A percentile compares a stretch with the other conserved stretches of the same genome.
phyloP scores from a whole-genome alignment of 768 basidiomycete genomes.

The Kwoniella heveanensis region DNA sequence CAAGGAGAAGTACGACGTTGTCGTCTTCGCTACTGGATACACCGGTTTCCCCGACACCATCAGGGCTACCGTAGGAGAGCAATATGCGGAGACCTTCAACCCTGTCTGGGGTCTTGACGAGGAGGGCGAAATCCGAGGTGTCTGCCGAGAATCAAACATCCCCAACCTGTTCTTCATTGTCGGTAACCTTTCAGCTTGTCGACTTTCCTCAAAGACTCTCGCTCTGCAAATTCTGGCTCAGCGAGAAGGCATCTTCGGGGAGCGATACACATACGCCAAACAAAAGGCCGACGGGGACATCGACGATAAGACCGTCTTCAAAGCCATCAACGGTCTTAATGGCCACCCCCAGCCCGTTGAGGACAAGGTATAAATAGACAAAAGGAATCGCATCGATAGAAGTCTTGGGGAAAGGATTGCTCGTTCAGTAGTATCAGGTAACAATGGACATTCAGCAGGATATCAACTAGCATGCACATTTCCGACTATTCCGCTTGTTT shows the following conservation, averaged over 20 bases:
- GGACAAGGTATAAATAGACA: constrained; percentile 11
- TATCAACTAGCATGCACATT: too few relatives aligned
- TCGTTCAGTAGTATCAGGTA: too few relatives aligned
- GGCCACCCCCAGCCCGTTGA: constrained; percentile 12
- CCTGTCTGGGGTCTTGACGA: constrained; percentile 53
- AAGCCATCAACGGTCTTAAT: constrained; percentile 18
- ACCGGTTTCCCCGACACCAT: constrained; percentile 49
- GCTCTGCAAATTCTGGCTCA: constrained; percentile 43
- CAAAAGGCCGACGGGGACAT: constrained; percentile 36
- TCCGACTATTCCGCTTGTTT: too few relatives aligned
- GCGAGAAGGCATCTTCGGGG: constrained; percentile 39
- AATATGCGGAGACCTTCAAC: constrained; percentile 50
- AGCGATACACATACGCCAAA: constrained; percentile 40
- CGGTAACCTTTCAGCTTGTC: constrained; percentile 40
- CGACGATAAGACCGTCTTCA: constrained; percentile 22
- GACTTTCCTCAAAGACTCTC: constrained; percentile 42
- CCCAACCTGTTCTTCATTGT: constrained; percentile 44
- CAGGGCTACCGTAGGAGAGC: constrained; percentile 44
- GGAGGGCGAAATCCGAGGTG: constrained; percentile 54
- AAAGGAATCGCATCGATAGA: too few relatives aligned
- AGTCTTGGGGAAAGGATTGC: too few relatives aligned
- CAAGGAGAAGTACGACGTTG: constrained; percentile 62
- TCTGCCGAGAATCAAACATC: constrained; percentile 36
- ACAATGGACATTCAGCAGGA: too few relatives aligned
- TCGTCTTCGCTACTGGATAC: constrained; percentile 67